phyloP scores from a whole-genome alignment of 768 basidiomycete genomes.

The Cyclocybe aegerita region DNA sequence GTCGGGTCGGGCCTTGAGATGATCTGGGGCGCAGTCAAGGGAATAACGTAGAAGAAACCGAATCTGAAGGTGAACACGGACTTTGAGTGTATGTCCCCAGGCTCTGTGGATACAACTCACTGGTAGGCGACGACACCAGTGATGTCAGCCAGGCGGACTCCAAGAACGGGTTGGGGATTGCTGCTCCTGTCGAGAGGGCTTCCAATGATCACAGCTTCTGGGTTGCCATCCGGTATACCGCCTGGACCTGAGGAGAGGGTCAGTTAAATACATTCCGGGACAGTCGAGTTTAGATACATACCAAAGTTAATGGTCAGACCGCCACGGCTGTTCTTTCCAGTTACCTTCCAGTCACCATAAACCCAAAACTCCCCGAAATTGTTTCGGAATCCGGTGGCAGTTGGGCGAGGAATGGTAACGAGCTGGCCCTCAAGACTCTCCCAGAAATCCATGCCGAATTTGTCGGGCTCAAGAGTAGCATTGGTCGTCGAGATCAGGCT shows the following conservation, averaged over 20 bases:
- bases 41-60: slow-evolving; percentile 59
- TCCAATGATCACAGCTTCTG: slow-evolving; percentile 57
- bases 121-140: slow-evolving; percentile 56
- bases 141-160: slow-evolving; percentile 46
- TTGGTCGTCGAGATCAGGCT: slow-evolving; percentile 45
- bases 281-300: slow-evolving; percentile 15
- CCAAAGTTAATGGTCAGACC: slow-evolving; percentile 52
- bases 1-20: slow-evolving; percentile 33
- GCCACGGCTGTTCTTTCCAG: slow-evolving; percentile 54
- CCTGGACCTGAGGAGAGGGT: slow-evolving; percentile 35
- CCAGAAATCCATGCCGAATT: slow-evolving; percentile 65
- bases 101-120: slow-evolving; percentile 25
- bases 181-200: slow-evolving; percentile 50
- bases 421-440: slow-evolving; percentile 59
- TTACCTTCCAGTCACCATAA: slow-evolving; percentile 53
- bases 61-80: slow-evolving; percentile 22
- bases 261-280: slow-evolving; percentile 1
- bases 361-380: slow-evolving; percentile 60
- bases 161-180: slow-evolving; percentile 49
- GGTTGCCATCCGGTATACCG: slow-evolving; percentile 55
- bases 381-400: slow-evolving; percentile 49
- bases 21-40: slow-evolving; percentile 52
- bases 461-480: slow-evolving; percentile 45
- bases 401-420: slow-evolving; percentile 49
- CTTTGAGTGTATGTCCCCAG: neutral